These are phyloP conservation scores for Gossypium australe DNA, from an alignment of 345 rosid genomes.

Conservation along the genomic window DNA sequence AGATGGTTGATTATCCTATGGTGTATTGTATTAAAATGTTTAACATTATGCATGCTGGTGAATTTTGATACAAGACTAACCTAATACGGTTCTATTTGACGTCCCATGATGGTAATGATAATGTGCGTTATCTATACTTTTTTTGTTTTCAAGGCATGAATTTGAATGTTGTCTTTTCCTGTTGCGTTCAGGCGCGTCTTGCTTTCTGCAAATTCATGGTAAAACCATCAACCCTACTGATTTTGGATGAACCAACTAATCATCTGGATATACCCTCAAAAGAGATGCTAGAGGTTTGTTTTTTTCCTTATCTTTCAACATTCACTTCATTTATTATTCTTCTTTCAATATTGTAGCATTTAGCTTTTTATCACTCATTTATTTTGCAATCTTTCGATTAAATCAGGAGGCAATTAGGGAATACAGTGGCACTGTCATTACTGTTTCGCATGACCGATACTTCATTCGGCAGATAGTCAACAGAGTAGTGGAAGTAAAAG, in stretches of 20 bases:
- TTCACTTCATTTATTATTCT: neutral
- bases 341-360: neutral
- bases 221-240: constrained; percentile 73
- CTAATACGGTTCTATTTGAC: neutral
- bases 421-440: constrained; percentile 75
- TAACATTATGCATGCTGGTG: neutral
- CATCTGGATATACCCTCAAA: constrained; percentile 95
- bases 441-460: constrained; percentile 89
- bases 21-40: neutral
- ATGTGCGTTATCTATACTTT: neutral
- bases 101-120: neutral
- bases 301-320: neutral
- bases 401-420: constrained; percentile 87
- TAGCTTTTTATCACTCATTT: neutral
- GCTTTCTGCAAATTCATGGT: constrained; percentile 99
- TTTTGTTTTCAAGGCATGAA: neutral
- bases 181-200: constrained; percentile 68
- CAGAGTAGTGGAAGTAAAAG: constrained; percentile 82
- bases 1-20: neutral
- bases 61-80: neutral
- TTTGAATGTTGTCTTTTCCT: constrained; percentile 7
- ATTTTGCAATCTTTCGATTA: constrained; percentile 4
- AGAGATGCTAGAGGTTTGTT: constrained; percentile 96
- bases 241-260: constrained; percentile 93
- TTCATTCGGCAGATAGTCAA: constrained; percentile 93